These are phyloP conservation scores for Dalbergia cochinchinensis DNA, from an alignment of 306 rosid genomes.

Conservation along the genomic window DNA sequence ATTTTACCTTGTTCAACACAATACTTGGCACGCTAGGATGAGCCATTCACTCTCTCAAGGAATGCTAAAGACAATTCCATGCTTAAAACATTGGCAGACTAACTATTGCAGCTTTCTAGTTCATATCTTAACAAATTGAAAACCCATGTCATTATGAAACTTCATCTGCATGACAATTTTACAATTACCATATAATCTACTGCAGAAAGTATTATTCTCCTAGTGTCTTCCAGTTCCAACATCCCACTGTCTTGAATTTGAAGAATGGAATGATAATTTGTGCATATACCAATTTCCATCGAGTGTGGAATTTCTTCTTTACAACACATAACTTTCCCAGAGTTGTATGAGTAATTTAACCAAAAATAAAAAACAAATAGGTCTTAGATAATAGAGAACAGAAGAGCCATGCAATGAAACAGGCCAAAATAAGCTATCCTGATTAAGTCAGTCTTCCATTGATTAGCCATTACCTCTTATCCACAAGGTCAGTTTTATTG, in stretches of 20 bases:
- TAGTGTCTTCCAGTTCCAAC: not conserved
- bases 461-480: constrained; percentile 71
- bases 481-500: constrained; percentile 94
- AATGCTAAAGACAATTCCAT: constrained; percentile 10
- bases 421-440: constrained; percentile 20
- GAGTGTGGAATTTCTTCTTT: constrained; percentile 20
- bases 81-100: constrained; percentile 3
- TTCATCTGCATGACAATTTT: constrained; percentile 22
- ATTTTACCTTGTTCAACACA: not conserved
- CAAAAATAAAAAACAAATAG: constrained; percentile 13
- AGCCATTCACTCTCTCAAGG: constrained; percentile 38
- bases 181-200: constrained; percentile 25
- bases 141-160: constrained; percentile 27
- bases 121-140: constrained; percentile 22
- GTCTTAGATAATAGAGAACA: constrained; percentile 28
- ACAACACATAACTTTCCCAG: not conserved
- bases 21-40: not conserved
- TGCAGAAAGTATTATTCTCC: constrained; percentile 12
- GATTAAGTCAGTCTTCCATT: constrained; percentile 10
- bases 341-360: constrained; percentile 11
- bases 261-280: constrained; percentile 29
- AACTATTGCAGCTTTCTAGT: constrained; percentile 22
- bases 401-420: constrained; percentile 23
- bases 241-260: constrained; percentile 19
- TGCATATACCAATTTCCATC: not conserved